Percentiles rank a stretch among this genome's conserved stretches.
These are phyloP conservation scores for Penicillium sp. DNA, from an alignment of 2,329 filamentous ascomycete genomes.

Conservation along the genomic window DNA sequence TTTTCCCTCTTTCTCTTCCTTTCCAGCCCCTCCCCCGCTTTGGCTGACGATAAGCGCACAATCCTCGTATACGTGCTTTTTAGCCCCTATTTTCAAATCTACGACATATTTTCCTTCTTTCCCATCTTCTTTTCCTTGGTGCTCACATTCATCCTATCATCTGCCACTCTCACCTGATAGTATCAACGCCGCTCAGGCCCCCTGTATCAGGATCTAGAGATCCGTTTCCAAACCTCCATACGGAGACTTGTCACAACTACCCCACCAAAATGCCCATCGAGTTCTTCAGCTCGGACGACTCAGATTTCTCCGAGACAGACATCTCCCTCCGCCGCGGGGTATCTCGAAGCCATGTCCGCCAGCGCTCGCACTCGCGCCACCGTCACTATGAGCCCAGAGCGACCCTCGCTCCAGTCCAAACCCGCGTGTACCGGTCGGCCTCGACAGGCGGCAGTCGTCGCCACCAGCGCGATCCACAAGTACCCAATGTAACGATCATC, in stretches of 20 bases:
- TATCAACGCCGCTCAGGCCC: constrained; percentile 8
- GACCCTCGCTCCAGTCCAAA: constrained; percentile 28
- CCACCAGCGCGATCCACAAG: constrained; percentile 18
- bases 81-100: constrained; percentile 2
- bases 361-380: constrained; percentile 35
- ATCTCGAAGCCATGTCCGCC: constrained; percentile 22
- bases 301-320: constrained; percentile 37
- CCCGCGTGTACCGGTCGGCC: constrained; percentile 32
- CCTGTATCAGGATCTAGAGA: constrained; percentile 5
- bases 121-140: constrained; percentile 4
- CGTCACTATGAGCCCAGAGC: constrained; percentile 22
- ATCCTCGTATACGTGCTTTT: constrained; percentile 14
- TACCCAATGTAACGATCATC: constrained; percentile 31
- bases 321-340: constrained; percentile 29
- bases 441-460: constrained; percentile 36
- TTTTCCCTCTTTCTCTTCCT: not conserved
- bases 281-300: constrained; percentile 26
- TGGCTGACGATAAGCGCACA: constrained; percentile 1
- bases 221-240: not conserved
- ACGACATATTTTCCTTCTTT: constrained; percentile 6
- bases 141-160: constrained; percentile 18
- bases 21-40: constrained; percentile 9
- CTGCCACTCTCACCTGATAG: constrained; percentile 23
- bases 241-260: constrained; percentile 1
- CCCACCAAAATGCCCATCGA: constrained; percentile 16